phyloP scores from a whole-genome alignment of 2,329 filamentous ascomycete genomes.

The Phialocephala subalpina region DNA sequence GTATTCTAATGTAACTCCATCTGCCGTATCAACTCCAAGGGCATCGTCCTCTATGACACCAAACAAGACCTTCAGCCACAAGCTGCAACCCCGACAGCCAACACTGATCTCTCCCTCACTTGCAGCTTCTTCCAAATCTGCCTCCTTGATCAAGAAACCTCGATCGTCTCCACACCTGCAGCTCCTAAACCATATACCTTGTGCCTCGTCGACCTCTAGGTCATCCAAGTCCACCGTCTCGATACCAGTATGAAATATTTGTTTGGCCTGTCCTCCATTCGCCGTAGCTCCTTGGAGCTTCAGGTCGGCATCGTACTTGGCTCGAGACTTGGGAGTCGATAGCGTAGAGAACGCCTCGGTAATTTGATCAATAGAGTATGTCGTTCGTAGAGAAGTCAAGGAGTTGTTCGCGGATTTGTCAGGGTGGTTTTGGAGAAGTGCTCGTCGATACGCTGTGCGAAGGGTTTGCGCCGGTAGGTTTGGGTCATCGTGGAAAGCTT shows the following conservation, averaged over 20 bases:
- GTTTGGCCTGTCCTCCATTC: conserved; percentile 29
- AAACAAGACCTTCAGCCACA: conserved; percentile 72
- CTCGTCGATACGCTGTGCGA: conserved; percentile 70
- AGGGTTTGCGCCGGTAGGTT: conserved; percentile 56
- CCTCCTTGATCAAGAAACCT: conserved; percentile 66
- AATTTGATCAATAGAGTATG: conserved; percentile 70
- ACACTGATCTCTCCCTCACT: conserved; percentile 69
- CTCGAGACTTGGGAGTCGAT: conserved; percentile 56
- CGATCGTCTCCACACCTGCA: conserved; percentile 71
- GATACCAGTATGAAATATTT: conserved; percentile 63
- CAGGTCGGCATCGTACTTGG: conserved; percentile 62
- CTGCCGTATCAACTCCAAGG: not conserved
- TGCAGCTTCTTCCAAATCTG: conserved; percentile 65
- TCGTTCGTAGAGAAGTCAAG: conserved; percentile 23
- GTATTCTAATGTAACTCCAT: not conserved
- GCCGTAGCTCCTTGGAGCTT: conserved; percentile 41
- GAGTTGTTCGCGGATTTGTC: conserved; percentile 25
- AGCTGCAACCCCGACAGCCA: conserved; percentile 70
- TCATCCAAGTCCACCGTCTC: conserved; percentile 73
- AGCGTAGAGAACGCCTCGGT: conserved; percentile 65
- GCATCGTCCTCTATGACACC: conserved; percentile 55
- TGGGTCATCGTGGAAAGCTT: conserved; percentile 54
- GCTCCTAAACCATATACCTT: conserved; percentile 58
- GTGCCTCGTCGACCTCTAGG: conserved; percentile 58
- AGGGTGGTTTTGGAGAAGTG: conserved; percentile 71